phyloP scores from a whole-genome alignment of 768 basidiomycete species.

The Mycena floridula region DNA sequence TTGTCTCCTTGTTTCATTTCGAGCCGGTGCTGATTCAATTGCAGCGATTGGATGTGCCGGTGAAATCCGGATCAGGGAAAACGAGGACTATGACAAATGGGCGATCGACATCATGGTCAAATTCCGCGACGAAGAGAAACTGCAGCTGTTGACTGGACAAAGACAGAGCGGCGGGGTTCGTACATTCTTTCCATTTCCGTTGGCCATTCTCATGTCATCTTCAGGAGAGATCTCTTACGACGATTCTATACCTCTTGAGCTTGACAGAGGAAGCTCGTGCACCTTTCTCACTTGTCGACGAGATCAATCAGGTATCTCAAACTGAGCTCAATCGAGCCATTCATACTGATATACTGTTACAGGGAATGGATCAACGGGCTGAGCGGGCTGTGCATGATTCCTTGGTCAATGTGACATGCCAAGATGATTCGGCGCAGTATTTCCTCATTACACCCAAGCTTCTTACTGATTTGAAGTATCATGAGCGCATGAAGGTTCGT shows the following conservation, averaged over 20 bases:
- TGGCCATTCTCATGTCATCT: conserved; percentile 2
- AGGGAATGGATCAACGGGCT: conserved; percentile 95
- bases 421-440: conserved; percentile 87
- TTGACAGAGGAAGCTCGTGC: conserved; percentile 90
- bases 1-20: too few relatives aligned
- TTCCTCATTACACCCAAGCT: conserved; percentile 99
- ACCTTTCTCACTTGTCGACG: conserved; percentile 97
- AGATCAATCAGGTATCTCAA: conserved; percentile 99
- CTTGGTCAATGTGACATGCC: conserved; percentile 92
- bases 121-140: conserved; percentile 85
- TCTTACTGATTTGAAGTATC: conserved; percentile 81
- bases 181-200: conserved; percentile 14
- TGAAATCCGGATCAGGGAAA: conserved; percentile 72
- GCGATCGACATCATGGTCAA: conserved; percentile 94
- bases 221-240: conserved; percentile 94
- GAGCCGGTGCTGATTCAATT: too few relatives aligned
- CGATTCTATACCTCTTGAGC: conserved; percentile 94
- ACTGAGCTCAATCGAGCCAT: too few relatives aligned
- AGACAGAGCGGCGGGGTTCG: conserved; percentile 94
- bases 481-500: too few relatives aligned
- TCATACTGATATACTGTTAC: too few relatives aligned
- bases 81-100: conserved; percentile 92
- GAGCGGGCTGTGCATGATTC: conserved; percentile 95
- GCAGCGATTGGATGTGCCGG: conserved; percentile 95
- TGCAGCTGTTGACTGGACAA: conserved; percentile 81